A percentile compares a stretch with the other conserved stretches of the same genome.
phyloP scores from a whole-genome alignment of 2,329 filamentous ascomycete genomes.

The Colletotrichum sp. region DNA sequence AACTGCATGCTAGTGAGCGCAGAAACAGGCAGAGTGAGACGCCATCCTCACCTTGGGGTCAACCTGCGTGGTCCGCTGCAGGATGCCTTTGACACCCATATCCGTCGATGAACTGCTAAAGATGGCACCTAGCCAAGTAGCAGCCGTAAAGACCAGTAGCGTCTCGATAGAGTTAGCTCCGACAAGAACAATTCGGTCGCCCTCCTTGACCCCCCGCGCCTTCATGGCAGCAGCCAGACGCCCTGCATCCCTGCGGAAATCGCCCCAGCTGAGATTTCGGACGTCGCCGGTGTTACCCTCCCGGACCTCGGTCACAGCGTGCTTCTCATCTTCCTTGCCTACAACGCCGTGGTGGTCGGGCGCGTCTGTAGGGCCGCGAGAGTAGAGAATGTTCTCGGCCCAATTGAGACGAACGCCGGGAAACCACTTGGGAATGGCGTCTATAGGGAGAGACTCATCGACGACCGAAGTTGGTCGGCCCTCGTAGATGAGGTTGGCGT shows the following conservation, averaged over 20 bases:
- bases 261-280: slow-evolving; percentile 68
- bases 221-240: slow-evolving; percentile 70
- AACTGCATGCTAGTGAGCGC: slow-evolving; percentile 37
- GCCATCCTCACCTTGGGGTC: slow-evolving; percentile 62
- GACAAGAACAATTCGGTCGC: slow-evolving; percentile 78
- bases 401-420: slow-evolving; percentile 76
- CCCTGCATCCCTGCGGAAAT: slow-evolving; percentile 65
- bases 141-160: slow-evolving; percentile 72
- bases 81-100: slow-evolving; percentile 79
- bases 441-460: slow-evolving; percentile 73
- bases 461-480: slow-evolving; percentile 66
- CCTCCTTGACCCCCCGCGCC: slow-evolving; percentile 67
- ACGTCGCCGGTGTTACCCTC: slow-evolving; percentile 63
- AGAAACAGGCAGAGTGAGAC: not conserved
- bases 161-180: slow-evolving; percentile 79
- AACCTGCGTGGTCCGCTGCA: slow-evolving; percentile 78
- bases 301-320: slow-evolving; percentile 75
- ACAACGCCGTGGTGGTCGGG: slow-evolving; percentile 52
- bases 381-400: slow-evolving; percentile 80
- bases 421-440: slow-evolving; percentile 79
- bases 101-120: slow-evolving; percentile 82
- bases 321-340: slow-evolving; percentile 73
- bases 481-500: slow-evolving; percentile 65
- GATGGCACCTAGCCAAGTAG: slow-evolving; percentile 72
- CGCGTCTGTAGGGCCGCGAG: slow-evolving; percentile 43